Evolutionary conservation across 495 filamentous ascomycete genomes (phyloP), one percentile per base, ranked within the genome.

Genomic region (Copromyces sp.): DNA sequence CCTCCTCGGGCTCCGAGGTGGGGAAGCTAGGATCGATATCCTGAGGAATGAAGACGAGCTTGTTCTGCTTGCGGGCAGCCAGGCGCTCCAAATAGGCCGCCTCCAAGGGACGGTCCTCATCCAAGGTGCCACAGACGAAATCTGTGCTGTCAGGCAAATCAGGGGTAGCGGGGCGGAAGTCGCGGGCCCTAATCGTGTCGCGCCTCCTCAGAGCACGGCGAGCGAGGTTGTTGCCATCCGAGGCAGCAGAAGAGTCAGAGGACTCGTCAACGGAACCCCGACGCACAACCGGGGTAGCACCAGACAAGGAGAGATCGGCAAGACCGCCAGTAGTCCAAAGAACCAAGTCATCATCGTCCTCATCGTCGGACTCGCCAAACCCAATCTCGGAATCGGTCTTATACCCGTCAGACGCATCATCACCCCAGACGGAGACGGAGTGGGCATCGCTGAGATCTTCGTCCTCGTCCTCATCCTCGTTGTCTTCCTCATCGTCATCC

Each of bases 1-100:
- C 91, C 72, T 95, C 91, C 74, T 97, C 95, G 0, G 90, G 91
- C 74, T 98, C 95, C 2, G 94, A 97, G 9, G 93, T 93, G 0
- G 95, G 95, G 78, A 98, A 98, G 79, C 93, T 97, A 11, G 95
- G 95, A 78, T 99, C 95, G 73, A 99, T 98, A 75, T 99, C 96
- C 75, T 98, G 95, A 53, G 95, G 94, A 37, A 93, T 92, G 38
- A 85, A 76, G 71, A 89, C 88, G 72, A 92, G 92, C 81, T 93
- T 97, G 70, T 89, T 90, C 53, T 90, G 89, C 72, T 91, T 91
- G 44, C 93, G 89, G 69, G 93, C 89, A 76, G 95, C 92, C 71
- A 95, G 85, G 74, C 91, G 92, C 12, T 92, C 93, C 68, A 97
- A 88, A 79, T 97, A 99, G 3, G 93, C 94, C 73, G 92, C 91